These are phyloP conservation scores for Trypanosoma congolense DNA, from an alignment of 208 protist genomes.

Conservation along the genomic window DNA sequence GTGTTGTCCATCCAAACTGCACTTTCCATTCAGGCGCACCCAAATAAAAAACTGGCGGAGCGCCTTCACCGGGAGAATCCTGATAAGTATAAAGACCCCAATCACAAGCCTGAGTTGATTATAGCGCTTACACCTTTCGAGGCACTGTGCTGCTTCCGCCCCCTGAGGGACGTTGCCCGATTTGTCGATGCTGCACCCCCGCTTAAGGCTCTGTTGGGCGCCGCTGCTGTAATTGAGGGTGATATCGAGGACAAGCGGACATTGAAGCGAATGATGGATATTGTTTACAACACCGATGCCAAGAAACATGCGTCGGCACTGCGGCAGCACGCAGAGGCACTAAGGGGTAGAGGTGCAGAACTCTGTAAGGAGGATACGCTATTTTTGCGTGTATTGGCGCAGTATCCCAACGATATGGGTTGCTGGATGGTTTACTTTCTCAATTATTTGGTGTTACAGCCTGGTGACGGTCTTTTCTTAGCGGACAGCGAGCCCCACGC, in stretches of 20 bases:
- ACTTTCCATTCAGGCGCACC: conserved; percentile 98
- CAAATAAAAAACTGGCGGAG: conserved; percentile 91
- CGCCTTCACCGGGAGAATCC: conserved; percentile 85
- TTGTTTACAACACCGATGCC: conserved; percentile 47
- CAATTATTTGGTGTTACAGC: conserved; percentile 92
- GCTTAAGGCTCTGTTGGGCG: conserved; percentile 25
- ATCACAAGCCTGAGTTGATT: conserved; percentile 98
- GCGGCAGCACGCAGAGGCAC: conserved; percentile 40
- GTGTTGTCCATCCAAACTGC: conserved; percentile 93
- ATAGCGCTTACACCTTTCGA: conserved; percentile 93
- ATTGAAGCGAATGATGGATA: conserved; percentile 62
- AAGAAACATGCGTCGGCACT: conserved; percentile 38
- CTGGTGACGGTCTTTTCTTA: conserved; percentile 95
- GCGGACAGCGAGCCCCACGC: conserved; percentile 97
- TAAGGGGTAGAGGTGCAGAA: conserved; percentile 24
- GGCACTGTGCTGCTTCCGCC: conserved; percentile 95
- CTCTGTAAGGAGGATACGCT: conserved; percentile 62
- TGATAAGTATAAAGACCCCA: conserved; percentile 96
- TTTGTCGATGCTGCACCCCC: conserved; percentile 61
- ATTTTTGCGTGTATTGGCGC: conserved; percentile 74
- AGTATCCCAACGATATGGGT: conserved; percentile 97
- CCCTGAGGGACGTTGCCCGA: conserved; percentile 69
- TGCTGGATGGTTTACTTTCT: conserved; percentile 97
- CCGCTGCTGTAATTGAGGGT: conserved; percentile 16
- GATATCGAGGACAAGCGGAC: conserved; percentile 40